These are phyloP conservation scores for Botrytis cinerea DNA, from an alignment of 2,329 filamentous ascomycete genomes.

Conservation along the genomic window DNA sequence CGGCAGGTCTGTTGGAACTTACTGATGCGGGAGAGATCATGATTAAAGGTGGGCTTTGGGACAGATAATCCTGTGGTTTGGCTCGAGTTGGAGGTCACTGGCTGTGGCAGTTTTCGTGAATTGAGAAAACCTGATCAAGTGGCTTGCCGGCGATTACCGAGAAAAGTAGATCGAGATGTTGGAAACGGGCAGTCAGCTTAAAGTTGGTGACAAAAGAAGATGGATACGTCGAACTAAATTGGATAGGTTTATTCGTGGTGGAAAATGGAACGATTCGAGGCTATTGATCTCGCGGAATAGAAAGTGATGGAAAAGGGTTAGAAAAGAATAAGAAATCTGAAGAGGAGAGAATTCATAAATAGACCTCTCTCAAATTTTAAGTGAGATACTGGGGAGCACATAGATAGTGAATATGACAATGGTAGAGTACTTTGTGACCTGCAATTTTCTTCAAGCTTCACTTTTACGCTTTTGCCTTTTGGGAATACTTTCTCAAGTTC, in stretches of 20 bases:
- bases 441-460: not conserved
- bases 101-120: not conserved
- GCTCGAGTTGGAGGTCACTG: not conserved
- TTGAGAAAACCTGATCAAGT: too few relatives aligned
- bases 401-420: not conserved
- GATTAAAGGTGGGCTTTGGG: not conserved
- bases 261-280: not conserved
- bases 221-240: not conserved
- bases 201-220: too few relatives aligned
- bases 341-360: not conserved
- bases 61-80: not conserved
- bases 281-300: not conserved
- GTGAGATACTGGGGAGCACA: not conserved
- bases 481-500: not conserved
- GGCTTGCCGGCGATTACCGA: not conserved
- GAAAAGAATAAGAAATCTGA: not conserved
- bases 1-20: not conserved
- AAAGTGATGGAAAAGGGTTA: not conserved
- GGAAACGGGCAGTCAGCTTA: too few relatives aligned
- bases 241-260: not conserved
- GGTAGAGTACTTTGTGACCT: not conserved
- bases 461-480: not conserved
- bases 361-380: not conserved
- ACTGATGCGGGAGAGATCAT: not conserved
- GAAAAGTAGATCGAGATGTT: too few relatives aligned